Evolutionary conservation across 2,329 filamentous ascomycete genomes (phyloP).

Genomic region (Sporothrix phasma): DNA sequence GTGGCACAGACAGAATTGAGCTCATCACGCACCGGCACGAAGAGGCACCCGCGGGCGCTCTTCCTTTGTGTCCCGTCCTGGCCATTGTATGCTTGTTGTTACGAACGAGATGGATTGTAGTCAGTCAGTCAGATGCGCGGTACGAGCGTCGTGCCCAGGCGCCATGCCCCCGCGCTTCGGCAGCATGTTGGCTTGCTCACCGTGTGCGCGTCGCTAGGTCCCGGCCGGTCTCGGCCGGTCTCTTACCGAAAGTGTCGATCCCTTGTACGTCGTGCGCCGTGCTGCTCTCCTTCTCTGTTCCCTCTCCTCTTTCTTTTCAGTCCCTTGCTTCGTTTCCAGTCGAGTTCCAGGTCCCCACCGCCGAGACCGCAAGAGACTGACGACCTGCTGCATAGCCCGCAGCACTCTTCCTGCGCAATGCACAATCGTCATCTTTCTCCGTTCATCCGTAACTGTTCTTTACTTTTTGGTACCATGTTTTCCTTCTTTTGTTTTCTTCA

Average conservation of each 20-base stretch:
- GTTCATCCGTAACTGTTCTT: not conserved
- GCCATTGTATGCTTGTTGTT: not conserved
- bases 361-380: no score
- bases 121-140: not conserved
- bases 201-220: not conserved
- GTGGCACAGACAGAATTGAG: not conserved
- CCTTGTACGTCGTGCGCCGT: no score
- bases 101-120: no score
- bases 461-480: not conserved
- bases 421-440: no score
- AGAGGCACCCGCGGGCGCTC: not conserved
- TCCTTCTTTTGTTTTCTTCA: not conserved
- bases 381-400: not conserved
- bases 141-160: not conserved
- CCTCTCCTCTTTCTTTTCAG: not conserved
- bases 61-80: not conserved
- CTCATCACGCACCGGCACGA: not conserved
- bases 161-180: constrained; percentile 7
- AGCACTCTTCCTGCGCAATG: not conserved
- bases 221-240: not conserved
- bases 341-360: no score
- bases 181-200: not conserved
- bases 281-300: not conserved
- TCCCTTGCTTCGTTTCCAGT: no score
- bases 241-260: not conserved